Evolutionary conservation across 2,329 filamentous ascomycete genomes (phyloP).

Genomic region (Pseudocercospora cruenta): DNA sequence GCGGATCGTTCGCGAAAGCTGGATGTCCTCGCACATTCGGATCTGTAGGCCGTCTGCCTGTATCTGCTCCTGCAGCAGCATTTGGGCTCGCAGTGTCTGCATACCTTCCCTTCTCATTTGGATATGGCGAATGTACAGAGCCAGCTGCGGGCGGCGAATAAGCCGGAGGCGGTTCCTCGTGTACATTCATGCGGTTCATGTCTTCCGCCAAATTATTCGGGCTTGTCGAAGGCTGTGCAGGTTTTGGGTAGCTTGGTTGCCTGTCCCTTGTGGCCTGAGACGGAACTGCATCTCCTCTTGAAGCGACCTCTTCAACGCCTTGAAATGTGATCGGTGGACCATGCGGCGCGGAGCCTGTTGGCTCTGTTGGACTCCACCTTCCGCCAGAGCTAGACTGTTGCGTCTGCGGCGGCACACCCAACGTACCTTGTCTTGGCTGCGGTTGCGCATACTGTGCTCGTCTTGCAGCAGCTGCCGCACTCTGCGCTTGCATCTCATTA

Average conservation of each 20-base stretch:
- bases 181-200: conserved; percentile 77
- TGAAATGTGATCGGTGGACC: conserved; percentile 92
- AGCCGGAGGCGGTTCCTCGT: conserved; percentile 87
- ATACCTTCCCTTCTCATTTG: conserved; percentile 72
- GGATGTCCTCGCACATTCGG: conserved; percentile 67
- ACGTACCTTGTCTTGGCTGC: conserved; percentile 50
- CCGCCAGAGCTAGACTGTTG: conserved; percentile 55
- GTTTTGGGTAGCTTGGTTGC: conserved; percentile 37
- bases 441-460: conserved; percentile 70
- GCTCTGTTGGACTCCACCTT: conserved; percentile 94
- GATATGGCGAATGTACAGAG: conserved; percentile 61
- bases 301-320: conserved; percentile 71
- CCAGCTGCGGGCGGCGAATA: conserved; percentile 65
- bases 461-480: conserved; percentile 79
- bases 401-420: conserved; percentile 34
- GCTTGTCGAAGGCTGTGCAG: conserved; percentile 50
- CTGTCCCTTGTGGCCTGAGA: conserved; percentile 19
- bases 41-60: conserved; percentile 38
- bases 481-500: conserved; percentile 73
- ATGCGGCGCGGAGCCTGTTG: conserved; percentile 81
- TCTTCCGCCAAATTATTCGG: conserved; percentile 70
- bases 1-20: conserved; percentile 84
- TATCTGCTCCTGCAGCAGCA: conserved; percentile 29
- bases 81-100: conserved; percentile 44
- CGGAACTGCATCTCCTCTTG: conserved; percentile 26